Conservation (phyloP, 441 rosid genomes). For the Hypseocharis bilobata region DNA sequence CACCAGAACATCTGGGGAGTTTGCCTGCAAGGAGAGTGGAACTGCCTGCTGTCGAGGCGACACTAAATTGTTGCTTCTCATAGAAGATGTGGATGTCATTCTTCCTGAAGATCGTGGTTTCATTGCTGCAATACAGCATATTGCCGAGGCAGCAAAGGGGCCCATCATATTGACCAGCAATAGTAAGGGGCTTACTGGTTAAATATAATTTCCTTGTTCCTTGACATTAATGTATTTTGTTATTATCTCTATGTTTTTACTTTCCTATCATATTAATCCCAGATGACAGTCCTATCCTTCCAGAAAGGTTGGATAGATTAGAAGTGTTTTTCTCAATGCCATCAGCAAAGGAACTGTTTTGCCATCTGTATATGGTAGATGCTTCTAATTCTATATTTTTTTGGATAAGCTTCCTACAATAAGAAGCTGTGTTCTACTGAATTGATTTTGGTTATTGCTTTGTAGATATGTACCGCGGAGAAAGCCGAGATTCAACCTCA, state of each 20-base stretch:
- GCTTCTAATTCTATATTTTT: conserved; percentile 18
- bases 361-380: conserved; percentile 43
- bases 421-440: conserved; percentile 14
- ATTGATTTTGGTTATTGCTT: conserved; percentile 14
- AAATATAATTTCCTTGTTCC: conserved; percentile 4
- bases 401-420: conserved; percentile 11
- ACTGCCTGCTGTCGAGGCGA: conserved; percentile 29
- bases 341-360: conserved; percentile 49
- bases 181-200: conserved; percentile 40
- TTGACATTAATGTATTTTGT: conserved; percentile 9
- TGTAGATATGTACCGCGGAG: conserved; percentile 73
- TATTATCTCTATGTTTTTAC: conserved; percentile 11
- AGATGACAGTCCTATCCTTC: conserved; percentile 59
- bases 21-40: conserved; percentile 23
- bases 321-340: conserved; percentile 55
- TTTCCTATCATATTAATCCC: conserved; percentile 25
- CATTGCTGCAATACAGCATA: conserved; percentile 66
- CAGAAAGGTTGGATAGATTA: conserved; percentile 56
- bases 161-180: conserved; percentile 78
- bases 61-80: conserved; percentile 64
- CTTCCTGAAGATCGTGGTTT: conserved; percentile 91
- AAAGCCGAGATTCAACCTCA: conserved; percentile 41
- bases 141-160: conserved; percentile 78
- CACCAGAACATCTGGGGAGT: conserved; percentile 27
- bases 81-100: conserved; percentile 82